These are phyloP conservation scores for Nakaseomyces sp. DNA, from an alignment of 1,139 yeast species.

Conservation along the genomic window DNA sequence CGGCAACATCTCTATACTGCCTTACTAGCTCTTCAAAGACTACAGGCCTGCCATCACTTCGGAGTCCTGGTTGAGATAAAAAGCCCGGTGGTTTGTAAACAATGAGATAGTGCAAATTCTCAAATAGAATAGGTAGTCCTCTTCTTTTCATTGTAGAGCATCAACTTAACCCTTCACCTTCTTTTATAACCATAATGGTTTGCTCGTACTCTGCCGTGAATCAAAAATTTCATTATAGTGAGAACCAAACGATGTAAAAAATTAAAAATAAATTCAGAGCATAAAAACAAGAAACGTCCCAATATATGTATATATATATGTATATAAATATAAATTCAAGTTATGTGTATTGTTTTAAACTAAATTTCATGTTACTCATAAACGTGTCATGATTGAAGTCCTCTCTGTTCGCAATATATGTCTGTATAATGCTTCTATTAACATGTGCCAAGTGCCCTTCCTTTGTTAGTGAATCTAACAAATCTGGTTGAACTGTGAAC, in stretches of 20 bases:
- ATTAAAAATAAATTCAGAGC: no score
- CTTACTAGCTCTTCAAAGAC: not conserved
- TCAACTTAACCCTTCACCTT: not conserved
- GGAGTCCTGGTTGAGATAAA: constrained; percentile 10
- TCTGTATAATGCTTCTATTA: constrained; percentile 58
- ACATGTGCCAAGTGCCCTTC: constrained; percentile 73
- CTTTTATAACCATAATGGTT: no score
- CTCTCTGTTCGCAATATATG: constrained; percentile 60
- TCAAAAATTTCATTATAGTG: no score
- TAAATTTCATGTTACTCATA: constrained; percentile 21
- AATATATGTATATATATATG: no score
- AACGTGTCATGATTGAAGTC: constrained; percentile 44
- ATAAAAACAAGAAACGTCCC: no score
- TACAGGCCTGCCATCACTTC: not conserved
- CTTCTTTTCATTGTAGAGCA: not conserved
- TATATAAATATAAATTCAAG: not conserved
- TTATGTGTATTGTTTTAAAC: constrained; percentile 14
- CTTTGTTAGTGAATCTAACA: constrained; percentile 67
- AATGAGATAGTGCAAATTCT: constrained; percentile 9
- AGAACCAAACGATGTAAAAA: no score
- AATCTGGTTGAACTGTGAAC: constrained; percentile 70
- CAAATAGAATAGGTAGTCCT: not conserved
- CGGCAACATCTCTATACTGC: not conserved
- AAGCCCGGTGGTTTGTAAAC: constrained; percentile 9
- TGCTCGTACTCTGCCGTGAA: no score